Percentiles rank a stretch among this genome's conserved stretches.
Evolutionary conservation across 2,329 filamentous ascomycete species (phyloP).

Genomic region (Colletotrichum sp.): DNA sequence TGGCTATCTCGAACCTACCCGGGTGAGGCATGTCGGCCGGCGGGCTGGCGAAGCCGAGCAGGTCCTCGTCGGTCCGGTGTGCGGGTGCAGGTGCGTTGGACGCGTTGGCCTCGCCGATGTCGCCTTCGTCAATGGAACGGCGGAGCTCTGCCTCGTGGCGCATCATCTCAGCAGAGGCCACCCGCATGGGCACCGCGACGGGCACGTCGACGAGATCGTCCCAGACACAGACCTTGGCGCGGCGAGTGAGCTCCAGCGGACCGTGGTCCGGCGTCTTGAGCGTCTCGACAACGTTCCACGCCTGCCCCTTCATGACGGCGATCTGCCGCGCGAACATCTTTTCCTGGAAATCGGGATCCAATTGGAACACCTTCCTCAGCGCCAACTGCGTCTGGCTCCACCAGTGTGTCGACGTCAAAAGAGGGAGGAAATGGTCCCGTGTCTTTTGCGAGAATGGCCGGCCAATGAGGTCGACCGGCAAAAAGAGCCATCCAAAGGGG

Average conservation of each 20-base stretch:
- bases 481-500: constrained; percentile 97
- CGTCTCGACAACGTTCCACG: constrained; percentile 99
- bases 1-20: constrained; percentile 73
- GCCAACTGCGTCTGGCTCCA: constrained; percentile 94
- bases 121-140: constrained; percentile 76
- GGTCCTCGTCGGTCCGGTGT: constrained; percentile 57
- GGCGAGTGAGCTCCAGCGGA: constrained; percentile 87
- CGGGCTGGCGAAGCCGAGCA: constrained; percentile 69
- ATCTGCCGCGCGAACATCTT: constrained; percentile 99
- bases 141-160: constrained; percentile 41
- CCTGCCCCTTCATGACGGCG: constrained; percentile 98
- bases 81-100: constrained; percentile 36
- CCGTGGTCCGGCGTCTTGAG: constrained; percentile 92
- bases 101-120: constrained; percentile 67
- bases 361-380: constrained; percentile 83
- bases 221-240: constrained; percentile 95
- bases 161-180: constrained; percentile 83
- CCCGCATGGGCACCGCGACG: constrained; percentile 87
- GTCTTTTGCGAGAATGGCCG: constrained; percentile 95
- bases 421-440: constrained; percentile 90
- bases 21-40: constrained; percentile 73
- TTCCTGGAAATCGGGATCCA: constrained; percentile 96
- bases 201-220: constrained; percentile 97
- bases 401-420: constrained; percentile 94
- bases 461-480: constrained; percentile 94